phyloP scores from a whole-genome alignment of 352 stramenopile species.

The Phytophthora colocasiae region DNA sequence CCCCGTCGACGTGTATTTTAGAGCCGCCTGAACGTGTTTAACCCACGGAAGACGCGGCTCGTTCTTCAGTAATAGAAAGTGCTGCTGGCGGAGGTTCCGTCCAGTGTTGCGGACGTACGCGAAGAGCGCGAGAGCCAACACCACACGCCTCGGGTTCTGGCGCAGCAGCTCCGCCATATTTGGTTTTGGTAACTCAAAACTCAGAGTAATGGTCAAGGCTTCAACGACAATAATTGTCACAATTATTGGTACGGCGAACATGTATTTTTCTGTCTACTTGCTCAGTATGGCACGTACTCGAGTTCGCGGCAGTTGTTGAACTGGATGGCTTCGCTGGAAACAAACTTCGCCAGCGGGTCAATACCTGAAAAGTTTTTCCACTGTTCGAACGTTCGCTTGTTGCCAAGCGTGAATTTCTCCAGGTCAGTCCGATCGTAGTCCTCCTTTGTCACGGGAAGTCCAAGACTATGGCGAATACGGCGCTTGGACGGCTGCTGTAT shows the following conservation, averaged over 20 bases:
- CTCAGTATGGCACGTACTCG: constrained; percentile 70
- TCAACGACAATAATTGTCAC: background rate
- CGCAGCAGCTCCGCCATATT: constrained; percentile 17
- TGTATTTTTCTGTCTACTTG: constrained; percentile 4
- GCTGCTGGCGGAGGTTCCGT: constrained; percentile 30
- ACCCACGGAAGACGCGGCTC: constrained; percentile 24
- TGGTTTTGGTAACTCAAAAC: constrained; percentile 20
- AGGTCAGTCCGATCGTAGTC: constrained; percentile 81
- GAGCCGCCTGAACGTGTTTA: constrained; percentile 19
- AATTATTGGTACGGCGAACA: constrained; percentile 4
- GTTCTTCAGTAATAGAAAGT: constrained; percentile 29
- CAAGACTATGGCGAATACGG: constrained; percentile 70
- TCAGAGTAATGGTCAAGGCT: constrained; percentile 9
- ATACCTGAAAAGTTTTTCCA: constrained; percentile 86
- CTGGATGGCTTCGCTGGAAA: constrained; percentile 55
- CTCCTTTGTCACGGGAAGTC: constrained; percentile 63
- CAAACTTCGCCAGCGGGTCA: constrained; percentile 70
- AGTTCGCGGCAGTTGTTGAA: constrained; percentile 80
- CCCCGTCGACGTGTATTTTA: constrained; percentile 56
- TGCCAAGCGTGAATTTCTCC: constrained; percentile 73
- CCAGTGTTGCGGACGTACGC: constrained; percentile 32
- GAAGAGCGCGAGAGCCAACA: constrained; percentile 22
- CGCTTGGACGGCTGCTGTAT: constrained; percentile 80
- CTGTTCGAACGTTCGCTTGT: constrained; percentile 77
- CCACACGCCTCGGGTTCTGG: constrained; percentile 17